Conservation (phyloP, 2,329 filamentous ascomycete genomes). For the Myriosclerotinia scirpicola region DNA sequence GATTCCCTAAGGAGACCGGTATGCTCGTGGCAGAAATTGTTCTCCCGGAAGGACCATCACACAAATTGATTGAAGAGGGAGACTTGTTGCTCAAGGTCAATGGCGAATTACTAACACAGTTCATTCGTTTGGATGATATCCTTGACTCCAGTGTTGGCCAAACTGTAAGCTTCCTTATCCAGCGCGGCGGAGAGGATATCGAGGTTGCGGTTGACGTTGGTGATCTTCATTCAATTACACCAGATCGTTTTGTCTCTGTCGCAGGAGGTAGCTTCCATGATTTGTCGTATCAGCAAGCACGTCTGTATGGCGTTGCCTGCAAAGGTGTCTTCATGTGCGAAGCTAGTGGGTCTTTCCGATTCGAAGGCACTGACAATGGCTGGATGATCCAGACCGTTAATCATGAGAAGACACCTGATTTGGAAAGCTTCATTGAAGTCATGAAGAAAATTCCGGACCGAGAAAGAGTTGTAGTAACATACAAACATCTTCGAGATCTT, state of each 20-base stretch:
- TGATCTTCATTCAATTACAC: constrained; percentile 90
- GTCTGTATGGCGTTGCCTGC: constrained; percentile 87
- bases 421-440: constrained; percentile 86
- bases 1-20: constrained; percentile 90
- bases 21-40: constrained; percentile 97
- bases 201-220: constrained; percentile 79
- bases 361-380: constrained; percentile 86
- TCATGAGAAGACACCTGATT: constrained; percentile 84
- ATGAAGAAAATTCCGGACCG: constrained; percentile 82
- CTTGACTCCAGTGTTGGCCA: constrained; percentile 83
- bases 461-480: constrained; percentile 86
- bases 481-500: constrained; percentile 91
- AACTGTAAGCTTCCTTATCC: constrained; percentile 76
- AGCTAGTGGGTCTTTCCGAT: constrained; percentile 89
- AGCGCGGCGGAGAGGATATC: constrained; percentile 84
- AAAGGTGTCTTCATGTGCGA: constrained; percentile 95
- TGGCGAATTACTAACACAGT: constrained; percentile 87
- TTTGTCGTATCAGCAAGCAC: constrained; percentile 96
- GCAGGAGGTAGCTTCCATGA: constrained; percentile 94
- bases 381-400: constrained; percentile 94
- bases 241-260: constrained; percentile 92
- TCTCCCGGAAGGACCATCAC: constrained; percentile 83
- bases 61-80: constrained; percentile 86
- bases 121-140: constrained; percentile 87
- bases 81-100: constrained; percentile 94